Conservation (phyloP, 2,329 filamentous ascomycete species). For the Penicillium crustosum region DNA sequence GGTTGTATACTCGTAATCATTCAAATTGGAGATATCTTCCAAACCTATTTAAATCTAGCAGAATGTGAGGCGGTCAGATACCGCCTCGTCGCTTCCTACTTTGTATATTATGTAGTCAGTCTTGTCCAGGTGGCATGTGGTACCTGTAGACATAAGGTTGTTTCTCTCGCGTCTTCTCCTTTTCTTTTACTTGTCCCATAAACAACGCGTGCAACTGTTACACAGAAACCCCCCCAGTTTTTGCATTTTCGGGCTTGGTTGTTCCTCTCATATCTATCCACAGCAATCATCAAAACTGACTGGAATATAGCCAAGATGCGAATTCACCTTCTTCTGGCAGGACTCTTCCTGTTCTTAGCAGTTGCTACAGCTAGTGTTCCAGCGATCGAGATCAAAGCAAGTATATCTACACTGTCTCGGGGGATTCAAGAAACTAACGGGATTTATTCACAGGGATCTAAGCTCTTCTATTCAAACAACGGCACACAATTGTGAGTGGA, state of each 20-base stretch:
- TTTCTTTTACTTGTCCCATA: neutral
- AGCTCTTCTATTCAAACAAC: conserved; percentile 9
- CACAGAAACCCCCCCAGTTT: neutral
- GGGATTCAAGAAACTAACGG: neutral
- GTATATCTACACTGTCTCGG: neutral
- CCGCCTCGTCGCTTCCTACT: neutral
- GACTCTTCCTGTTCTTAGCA: neutral
- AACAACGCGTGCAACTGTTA: neutral
- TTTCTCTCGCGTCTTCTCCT: too few species aligned
- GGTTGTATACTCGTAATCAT: neutral
- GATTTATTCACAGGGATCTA: neutral
- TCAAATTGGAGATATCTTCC: neutral
- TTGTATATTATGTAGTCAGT: neutral
- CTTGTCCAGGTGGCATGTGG: neutral
- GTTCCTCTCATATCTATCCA: neutral
- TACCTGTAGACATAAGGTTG: neutral
- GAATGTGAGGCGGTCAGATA: neutral
- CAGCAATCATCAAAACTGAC: neutral
- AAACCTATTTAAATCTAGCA: neutral
- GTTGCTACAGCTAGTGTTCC: neutral
- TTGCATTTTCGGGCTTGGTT: neutral
- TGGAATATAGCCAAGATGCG: neutral
- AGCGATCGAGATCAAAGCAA: conserved; percentile 9
- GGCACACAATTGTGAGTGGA: conserved; percentile 6
- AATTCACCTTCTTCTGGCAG: neutral